phyloP scores from a whole-genome alignment of 163 green algal species.

The Smithsoniella earleae region DNA sequence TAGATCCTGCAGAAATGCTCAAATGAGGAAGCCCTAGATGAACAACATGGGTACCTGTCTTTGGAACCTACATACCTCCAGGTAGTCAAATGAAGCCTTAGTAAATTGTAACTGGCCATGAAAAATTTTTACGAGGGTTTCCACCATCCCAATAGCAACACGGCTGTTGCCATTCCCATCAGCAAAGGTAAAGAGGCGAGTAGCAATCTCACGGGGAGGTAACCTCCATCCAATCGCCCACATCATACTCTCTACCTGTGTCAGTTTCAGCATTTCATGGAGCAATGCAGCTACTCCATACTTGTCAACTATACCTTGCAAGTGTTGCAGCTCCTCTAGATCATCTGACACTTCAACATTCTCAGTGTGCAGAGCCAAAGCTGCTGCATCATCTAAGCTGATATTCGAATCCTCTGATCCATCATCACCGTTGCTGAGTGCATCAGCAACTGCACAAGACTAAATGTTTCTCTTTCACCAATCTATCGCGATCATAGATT shows the following conservation, averaged over 20 bases:
- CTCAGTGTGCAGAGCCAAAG: neutral
- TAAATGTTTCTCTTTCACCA: no score
- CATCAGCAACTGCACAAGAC: no score
- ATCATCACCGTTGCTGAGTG: neutral
- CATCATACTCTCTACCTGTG: neutral
- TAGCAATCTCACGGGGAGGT: neutral
- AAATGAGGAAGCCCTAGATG: no score
- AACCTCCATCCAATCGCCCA: neutral
- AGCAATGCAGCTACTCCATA: no score
- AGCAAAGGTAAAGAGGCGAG: neutral
- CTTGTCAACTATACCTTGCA: neutral
- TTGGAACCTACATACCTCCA: neutral
- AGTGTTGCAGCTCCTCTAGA: neutral
- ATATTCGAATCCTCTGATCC: no score
- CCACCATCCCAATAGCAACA: neutral
- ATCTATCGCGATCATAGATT: no score
- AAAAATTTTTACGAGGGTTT: neutral
- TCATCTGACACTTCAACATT: neutral
- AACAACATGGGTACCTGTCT: no score
- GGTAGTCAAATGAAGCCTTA: conserved; percentile 12
- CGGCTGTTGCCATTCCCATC: neutral
- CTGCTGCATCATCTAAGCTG: neutral
- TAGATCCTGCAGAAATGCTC: no score
- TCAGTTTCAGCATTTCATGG: conserved; percentile 15
- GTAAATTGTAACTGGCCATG: neutral